A percentile compares a stretch with the other conserved stretches of the same genome.
phyloP scores from a whole-genome alignment of 257 asterid genomes.

The Salvia miltiorrhiza region DNA sequence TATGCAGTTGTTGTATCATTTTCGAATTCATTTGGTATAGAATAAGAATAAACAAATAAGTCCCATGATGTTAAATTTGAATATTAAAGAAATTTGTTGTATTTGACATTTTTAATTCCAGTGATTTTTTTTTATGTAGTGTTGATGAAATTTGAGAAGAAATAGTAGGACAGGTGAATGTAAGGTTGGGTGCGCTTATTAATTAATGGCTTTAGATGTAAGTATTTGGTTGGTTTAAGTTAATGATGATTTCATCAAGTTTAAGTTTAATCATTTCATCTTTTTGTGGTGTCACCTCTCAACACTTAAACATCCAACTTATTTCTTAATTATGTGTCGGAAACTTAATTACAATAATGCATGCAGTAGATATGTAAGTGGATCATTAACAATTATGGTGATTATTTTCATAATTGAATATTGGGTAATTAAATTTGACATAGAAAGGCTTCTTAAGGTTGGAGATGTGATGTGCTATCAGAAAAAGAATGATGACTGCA shows the following conservation, averaged over 20 bases:
- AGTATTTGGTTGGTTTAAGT: constrained; percentile 19
- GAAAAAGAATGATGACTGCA: neutral
- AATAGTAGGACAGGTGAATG: no score
- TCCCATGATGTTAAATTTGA: neutral
- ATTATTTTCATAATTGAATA: no score
- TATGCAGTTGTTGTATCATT: constrained; percentile 21
- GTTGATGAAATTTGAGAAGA: no score
- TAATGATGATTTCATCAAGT: constrained; percentile 27
- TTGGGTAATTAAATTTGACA: neutral
- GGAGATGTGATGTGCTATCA: constrained; percentile 17
- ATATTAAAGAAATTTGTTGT: no score
- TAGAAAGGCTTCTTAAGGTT: neutral
- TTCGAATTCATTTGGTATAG: neutral
- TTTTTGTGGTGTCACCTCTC: constrained; percentile 22
- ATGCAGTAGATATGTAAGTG: no score
- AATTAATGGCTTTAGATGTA: constrained; percentile 9
- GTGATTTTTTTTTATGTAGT: no score
- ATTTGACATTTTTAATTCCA: neutral
- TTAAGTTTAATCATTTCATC: constrained; percentile 22
- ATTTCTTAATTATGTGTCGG: neutral
- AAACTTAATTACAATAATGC: neutral
- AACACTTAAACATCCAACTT: constrained; percentile 6
- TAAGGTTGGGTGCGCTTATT: constrained; percentile 7
- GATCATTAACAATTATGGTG: no score
- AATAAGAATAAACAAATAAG: neutral